Conservation (phyloP, 1,284 basidiomycete species). For the Golubevia sp. region DNA sequence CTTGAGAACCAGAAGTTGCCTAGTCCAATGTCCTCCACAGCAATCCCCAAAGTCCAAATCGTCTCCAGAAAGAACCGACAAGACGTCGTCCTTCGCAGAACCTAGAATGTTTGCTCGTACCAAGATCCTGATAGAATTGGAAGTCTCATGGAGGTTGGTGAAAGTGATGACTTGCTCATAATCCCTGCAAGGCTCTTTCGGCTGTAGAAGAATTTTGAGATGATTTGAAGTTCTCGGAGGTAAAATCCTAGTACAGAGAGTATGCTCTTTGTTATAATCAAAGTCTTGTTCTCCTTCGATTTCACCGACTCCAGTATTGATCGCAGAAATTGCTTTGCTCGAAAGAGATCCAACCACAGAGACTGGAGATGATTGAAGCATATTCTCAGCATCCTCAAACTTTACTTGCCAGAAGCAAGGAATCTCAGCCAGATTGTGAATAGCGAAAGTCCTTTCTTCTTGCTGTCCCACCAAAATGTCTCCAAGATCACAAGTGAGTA, state of each 20-base stretch:
- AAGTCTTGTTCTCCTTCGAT: slow-evolving; percentile 1
- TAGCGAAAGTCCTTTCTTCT: slow-evolving; percentile 25
- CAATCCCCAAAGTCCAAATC: slow-evolving; percentile 65
- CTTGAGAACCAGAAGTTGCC: slow-evolving; percentile 64
- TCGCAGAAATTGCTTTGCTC: slow-evolving; percentile 18
- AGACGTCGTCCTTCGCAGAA: slow-evolving; percentile 60
- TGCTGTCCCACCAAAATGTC: slow-evolving; percentile 49
- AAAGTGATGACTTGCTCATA: slow-evolving; percentile 54
- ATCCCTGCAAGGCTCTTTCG: slow-evolving; percentile 35
- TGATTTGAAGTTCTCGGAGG: neutral
- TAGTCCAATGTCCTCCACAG: slow-evolving; percentile 64
- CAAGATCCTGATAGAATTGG: slow-evolving; percentile 42
- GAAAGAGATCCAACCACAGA: slow-evolving; percentile 20
- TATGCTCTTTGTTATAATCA: slow-evolving; percentile 1
- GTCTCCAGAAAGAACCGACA: slow-evolving; percentile 63
- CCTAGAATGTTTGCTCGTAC: slow-evolving; percentile 56
- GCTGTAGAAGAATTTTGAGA: slow-evolving; percentile 12
- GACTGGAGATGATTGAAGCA: slow-evolving; percentile 33
- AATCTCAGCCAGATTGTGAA: slow-evolving; percentile 46
- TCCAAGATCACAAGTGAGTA: slow-evolving; percentile 42
- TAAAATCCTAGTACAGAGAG: slow-evolving; percentile 4
- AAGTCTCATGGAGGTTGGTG: slow-evolving; percentile 43
- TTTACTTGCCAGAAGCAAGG: slow-evolving; percentile 49
- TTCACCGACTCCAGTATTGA: slow-evolving; percentile 30
- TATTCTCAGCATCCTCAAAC: slow-evolving; percentile 47